phyloP scores from a whole-genome alignment of 345 rosid species.

The Citropsis articulata region DNA sequence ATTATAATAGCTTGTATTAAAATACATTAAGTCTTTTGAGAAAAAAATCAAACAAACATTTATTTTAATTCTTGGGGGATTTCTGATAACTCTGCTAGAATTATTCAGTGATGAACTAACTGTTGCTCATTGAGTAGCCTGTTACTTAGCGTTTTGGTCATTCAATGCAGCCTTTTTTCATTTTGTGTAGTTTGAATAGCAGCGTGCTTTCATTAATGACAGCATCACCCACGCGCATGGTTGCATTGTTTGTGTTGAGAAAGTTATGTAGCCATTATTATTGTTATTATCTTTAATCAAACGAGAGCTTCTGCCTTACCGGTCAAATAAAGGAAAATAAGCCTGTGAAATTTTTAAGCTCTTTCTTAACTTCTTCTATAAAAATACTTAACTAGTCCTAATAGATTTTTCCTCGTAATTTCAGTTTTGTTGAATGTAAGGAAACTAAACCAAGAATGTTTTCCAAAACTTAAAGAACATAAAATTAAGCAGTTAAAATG shows the following conservation, averaged over 20 bases:
- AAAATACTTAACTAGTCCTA: not conserved
- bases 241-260: not conserved
- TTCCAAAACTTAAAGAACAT: not conserved
- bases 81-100: not conserved
- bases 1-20: not conserved
- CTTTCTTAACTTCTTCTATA: not conserved
- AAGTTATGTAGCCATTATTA: not conserved
- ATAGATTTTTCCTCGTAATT: not conserved
- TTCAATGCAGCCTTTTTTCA: not conserved
- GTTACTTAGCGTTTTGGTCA: not conserved
- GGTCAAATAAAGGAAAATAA: not conserved
- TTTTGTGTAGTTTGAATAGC: not conserved
- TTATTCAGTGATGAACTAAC: not conserved
- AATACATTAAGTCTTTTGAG: not conserved
- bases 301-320: too few relatives aligned
- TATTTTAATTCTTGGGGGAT: not conserved
- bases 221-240: not conserved
- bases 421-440: not conserved
- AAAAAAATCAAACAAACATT: not conserved
- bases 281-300: not conserved
- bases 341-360: not conserved
- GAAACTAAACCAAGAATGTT: not conserved
- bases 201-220: not conserved
- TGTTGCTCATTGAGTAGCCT: not conserved
- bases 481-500: not conserved